A percentile compares a stretch with the other conserved stretches of the same genome.
phyloP scores from a whole-genome alignment of 2,329 filamentous ascomycete genomes.

The Xylaria sp. region DNA sequence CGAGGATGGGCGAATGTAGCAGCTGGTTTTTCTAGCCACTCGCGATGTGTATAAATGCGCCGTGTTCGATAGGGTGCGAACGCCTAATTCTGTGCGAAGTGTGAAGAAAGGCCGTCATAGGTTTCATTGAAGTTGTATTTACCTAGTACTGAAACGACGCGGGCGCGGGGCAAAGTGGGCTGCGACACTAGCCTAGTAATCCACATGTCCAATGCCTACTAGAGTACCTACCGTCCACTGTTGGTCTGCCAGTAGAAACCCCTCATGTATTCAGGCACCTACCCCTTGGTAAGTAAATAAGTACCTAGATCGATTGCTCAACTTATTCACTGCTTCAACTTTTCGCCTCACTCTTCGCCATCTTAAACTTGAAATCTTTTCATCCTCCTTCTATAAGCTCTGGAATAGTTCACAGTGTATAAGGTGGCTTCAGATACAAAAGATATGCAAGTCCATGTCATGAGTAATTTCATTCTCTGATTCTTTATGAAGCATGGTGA shows the following conservation, averaged over 20 bases:
- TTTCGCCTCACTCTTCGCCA: not conserved
- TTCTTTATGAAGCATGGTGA: not conserved
- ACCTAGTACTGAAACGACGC: constrained; percentile 28
- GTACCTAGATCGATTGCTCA: too few species aligned
- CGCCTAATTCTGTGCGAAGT: not conserved
- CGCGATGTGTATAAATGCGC: not conserved
- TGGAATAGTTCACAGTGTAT: not conserved
- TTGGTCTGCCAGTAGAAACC: not conserved
- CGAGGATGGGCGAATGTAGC: not conserved
- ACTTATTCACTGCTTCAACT: not conserved
- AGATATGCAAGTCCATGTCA: not conserved
- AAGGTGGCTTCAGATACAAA: not conserved
- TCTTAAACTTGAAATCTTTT: not conserved
- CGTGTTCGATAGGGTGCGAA: not conserved
- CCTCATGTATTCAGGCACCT: constrained; percentile 7
- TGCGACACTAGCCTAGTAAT: constrained; percentile 6
- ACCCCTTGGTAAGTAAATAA: not conserved
- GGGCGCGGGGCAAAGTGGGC: constrained; percentile 26
- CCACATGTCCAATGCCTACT: not conserved
- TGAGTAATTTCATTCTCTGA: not conserved
- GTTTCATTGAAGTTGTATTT: not conserved
- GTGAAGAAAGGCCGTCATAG: constrained; percentile 13
- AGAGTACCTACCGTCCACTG: too few species aligned
- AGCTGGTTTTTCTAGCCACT: not conserved
- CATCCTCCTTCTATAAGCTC: too few species aligned